Evolutionary conservation across 2,329 filamentous ascomycete genomes (phyloP).

Genomic region (Coleophoma crateriformis): DNA sequence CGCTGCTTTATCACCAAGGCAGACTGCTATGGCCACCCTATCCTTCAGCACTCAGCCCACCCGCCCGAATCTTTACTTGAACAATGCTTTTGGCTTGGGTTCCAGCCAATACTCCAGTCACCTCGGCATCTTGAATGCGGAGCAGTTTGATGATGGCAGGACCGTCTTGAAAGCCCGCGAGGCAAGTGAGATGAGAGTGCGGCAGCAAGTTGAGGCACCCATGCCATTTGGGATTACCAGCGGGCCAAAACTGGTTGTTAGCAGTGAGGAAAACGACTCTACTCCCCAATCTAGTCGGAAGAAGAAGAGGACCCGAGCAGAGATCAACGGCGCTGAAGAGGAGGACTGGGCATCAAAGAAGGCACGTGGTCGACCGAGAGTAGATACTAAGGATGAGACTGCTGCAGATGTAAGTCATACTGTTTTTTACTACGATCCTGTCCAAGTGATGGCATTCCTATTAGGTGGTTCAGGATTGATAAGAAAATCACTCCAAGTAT

Average conservation of each 20-base stretch:
- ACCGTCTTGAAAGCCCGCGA: conserved; percentile 12
- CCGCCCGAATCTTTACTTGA: conserved; percentile 11
- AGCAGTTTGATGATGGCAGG: conserved; percentile 36
- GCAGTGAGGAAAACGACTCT: conserved; percentile 1
- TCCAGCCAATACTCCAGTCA: conserved; percentile 9
- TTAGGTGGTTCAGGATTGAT: no score
- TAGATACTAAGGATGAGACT: conserved; percentile 74
- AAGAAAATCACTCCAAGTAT: no score
- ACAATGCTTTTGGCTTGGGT: conserved; percentile 8
- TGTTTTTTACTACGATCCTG: no score
- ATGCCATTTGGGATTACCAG: conserved; percentile 19
- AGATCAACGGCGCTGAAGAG: conserved; percentile 27
- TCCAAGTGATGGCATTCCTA: no score
- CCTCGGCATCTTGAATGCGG: conserved; percentile 38
- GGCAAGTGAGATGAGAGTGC: conserved; percentile 4
- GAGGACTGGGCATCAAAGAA: conserved; percentile 50
- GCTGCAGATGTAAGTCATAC: conserved; percentile 64
- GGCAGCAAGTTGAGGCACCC: conserved; percentile 6
- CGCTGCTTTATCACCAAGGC: neutral
- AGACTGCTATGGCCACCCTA: conserved; percentile 15
- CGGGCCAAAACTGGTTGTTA: neutral
- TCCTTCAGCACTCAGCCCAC: conserved; percentile 6
- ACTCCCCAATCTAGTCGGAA: conserved; percentile 9
- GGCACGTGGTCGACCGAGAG: conserved; percentile 62
- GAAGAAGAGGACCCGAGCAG: conserved; percentile 24